A percentile compares a stretch with the other conserved stretches of the same genome.
Evolutionary conservation across 78 protist genomes (phyloP).

Genomic region (Creolimax fragrantissima): DNA sequence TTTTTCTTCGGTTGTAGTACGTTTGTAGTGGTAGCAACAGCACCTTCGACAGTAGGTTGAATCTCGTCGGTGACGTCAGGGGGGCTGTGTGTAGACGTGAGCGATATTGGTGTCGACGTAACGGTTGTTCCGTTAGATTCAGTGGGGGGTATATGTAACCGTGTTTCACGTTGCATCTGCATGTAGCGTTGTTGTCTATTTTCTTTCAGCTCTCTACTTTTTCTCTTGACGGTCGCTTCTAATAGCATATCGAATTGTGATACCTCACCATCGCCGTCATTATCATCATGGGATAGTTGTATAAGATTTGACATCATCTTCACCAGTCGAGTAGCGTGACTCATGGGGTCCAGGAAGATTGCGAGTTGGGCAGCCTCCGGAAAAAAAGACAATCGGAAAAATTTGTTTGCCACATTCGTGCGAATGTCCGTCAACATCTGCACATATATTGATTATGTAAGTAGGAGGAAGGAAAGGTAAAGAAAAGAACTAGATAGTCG

Average conservation of each 20-base stretch:
- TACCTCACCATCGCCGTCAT: neutral
- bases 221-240: neutral
- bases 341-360: neutral
- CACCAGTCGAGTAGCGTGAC: neutral
- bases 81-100: too few species aligned
- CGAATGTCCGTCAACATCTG: neutral
- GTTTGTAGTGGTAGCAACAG: neutral
- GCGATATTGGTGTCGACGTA: too few species aligned
- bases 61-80: too few species aligned
- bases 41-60: neutral
- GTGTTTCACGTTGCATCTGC: too few species aligned
- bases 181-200: neutral
- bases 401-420: neutral
- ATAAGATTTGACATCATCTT: neutral
- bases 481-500: too few species aligned
- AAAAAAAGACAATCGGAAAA: neutral
- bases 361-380: neutral
- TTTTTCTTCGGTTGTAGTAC: neutral
- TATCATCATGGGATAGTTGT: neutral
- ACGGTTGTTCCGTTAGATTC: too few species aligned
- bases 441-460: too few species aligned
- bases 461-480: too few species aligned
- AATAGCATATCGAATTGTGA: neutral
- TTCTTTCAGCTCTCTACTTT: neutral
- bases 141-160: too few species aligned